Evolutionary conservation across 2,329 filamentous ascomycete species (phyloP).

Genomic region (Cordyceps javanica): DNA sequence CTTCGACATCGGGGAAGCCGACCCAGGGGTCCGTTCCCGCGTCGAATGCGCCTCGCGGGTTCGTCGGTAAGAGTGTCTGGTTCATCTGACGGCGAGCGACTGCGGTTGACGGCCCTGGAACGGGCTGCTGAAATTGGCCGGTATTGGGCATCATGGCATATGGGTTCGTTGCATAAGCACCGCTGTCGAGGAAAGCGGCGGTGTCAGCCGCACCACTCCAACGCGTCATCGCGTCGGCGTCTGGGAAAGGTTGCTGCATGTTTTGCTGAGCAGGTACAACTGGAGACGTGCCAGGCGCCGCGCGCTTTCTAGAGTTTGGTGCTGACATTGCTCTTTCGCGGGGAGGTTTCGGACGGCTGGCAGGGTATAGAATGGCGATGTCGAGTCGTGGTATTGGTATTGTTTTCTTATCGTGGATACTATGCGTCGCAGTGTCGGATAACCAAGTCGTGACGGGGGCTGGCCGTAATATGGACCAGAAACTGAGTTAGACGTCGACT

Average conservation of each 20-base stretch:
- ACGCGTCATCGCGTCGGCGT: constrained; percentile 41
- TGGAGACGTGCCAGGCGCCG: constrained; percentile 67
- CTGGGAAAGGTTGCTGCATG: constrained; percentile 42
- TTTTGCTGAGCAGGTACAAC: constrained; percentile 47
- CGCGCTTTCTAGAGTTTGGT: constrained; percentile 59
- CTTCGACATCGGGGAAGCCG: constrained; percentile 34
- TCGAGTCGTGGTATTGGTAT: background rate
- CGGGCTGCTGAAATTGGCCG: constrained; percentile 26
- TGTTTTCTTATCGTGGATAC: background rate
- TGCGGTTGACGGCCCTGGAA: constrained; percentile 38
- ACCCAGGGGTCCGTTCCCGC: constrained; percentile 34
- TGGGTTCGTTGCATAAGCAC: constrained; percentile 27
- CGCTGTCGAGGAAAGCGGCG: constrained; percentile 30
- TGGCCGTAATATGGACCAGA: background rate
- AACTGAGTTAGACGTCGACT: background rate
- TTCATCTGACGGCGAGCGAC: constrained; percentile 48
- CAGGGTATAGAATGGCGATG: constrained; percentile 1
- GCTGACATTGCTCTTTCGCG: constrained; percentile 34
- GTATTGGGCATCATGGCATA: constrained; percentile 34
- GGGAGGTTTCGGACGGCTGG: background rate
- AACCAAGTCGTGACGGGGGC: background rate
- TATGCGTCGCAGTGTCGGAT: background rate
- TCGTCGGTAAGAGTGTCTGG: constrained; percentile 42
- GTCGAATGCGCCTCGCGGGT: constrained; percentile 31
- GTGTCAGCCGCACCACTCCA: constrained; percentile 38